phyloP scores from a whole-genome alignment of 306 rosid species.

The Medicago ruthenica region DNA sequence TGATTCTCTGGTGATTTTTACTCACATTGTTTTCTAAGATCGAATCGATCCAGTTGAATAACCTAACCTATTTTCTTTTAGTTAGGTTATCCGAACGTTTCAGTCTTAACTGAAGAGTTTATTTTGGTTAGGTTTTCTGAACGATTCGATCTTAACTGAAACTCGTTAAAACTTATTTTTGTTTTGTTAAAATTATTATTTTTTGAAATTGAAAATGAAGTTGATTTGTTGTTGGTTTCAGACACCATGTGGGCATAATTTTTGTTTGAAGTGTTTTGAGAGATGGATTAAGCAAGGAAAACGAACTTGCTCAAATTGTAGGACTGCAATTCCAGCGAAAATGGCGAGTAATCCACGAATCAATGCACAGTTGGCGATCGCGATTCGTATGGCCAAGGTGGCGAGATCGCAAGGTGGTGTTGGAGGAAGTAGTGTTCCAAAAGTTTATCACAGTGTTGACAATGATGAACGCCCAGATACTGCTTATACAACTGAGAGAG shows the following conservation, averaged over 20 bases:
- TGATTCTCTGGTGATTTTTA: no score
- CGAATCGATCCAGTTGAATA: no score
- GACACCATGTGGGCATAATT: slow-evolving; percentile 90
- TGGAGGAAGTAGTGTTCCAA: slow-evolving; percentile 9
- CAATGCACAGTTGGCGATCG: slow-evolving; percentile 66
- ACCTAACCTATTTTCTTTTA: not conserved
- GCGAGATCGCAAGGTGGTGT: slow-evolving; percentile 28
- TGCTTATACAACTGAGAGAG: slow-evolving; percentile 70
- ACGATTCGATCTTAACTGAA: not conserved
- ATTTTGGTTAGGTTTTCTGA: not conserved
- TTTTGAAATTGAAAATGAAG: not conserved
- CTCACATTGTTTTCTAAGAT: not conserved
- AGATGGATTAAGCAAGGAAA: slow-evolving; percentile 67
- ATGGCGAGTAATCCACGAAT: slow-evolving; percentile 75
- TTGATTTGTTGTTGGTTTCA: not conserved
- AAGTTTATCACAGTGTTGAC: slow-evolving; percentile 47
- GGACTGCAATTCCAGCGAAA: slow-evolving; percentile 54
- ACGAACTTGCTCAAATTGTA: slow-evolving; percentile 63
- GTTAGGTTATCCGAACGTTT: not conserved
- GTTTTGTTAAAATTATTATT: not conserved
- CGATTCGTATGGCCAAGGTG: slow-evolving; percentile 67
- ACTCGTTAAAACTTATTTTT: not conserved
- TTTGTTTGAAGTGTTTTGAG: slow-evolving; percentile 74
- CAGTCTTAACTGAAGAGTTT: not conserved
- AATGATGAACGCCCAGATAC: slow-evolving; percentile 67